Conservation (phyloP, 352 stramenopile genomes). For the Phytophthora macrochlamydospora region DNA sequence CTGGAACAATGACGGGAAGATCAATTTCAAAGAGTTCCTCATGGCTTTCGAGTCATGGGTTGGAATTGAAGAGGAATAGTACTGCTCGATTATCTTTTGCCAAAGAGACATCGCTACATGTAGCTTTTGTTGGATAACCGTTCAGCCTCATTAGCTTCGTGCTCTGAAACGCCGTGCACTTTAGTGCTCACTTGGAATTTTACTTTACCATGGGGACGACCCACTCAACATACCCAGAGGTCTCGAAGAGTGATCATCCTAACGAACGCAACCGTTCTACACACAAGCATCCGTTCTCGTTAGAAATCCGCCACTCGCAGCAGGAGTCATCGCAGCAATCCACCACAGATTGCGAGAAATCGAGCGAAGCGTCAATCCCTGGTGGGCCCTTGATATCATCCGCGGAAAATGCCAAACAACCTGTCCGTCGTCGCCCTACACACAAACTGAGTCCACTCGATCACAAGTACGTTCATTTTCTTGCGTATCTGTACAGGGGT, state of each 20-base stretch:
- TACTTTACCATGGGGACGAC: slow-evolving; percentile 10
- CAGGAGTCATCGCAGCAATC: slow-evolving; percentile 5
- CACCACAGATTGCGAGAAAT: slow-evolving; percentile 1
- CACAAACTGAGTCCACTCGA: slow-evolving; percentile 38
- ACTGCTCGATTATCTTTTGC: slow-evolving; percentile 15
- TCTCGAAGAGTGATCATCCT: not conserved
- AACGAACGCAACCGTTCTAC: not conserved
- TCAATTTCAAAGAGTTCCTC: slow-evolving; percentile 91
- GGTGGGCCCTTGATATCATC: slow-evolving; percentile 5
- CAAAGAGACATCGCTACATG: not conserved
- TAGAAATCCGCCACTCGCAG: not conserved
- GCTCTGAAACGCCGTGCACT: not conserved
- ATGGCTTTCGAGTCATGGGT: slow-evolving; percentile 90
- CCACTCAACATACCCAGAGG: not conserved
- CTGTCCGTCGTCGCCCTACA: slow-evolving; percentile 2
- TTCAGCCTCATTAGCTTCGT: not conserved
- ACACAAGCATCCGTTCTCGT: not conserved
- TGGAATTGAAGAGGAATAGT: slow-evolving; percentile 77
- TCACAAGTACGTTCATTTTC: slow-evolving; percentile 45
- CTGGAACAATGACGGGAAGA: slow-evolving; percentile 84
- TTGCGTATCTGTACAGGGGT: too few species aligned
- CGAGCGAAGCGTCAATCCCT: not conserved
- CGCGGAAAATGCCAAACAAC: slow-evolving; percentile 1
- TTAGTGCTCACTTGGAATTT: too few species aligned
- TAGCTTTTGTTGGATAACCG: not conserved